These are phyloP conservation scores for Athelia psychrophila DNA, from an alignment of 1,284 basidiomycete genomes.

Conservation along the genomic window DNA sequence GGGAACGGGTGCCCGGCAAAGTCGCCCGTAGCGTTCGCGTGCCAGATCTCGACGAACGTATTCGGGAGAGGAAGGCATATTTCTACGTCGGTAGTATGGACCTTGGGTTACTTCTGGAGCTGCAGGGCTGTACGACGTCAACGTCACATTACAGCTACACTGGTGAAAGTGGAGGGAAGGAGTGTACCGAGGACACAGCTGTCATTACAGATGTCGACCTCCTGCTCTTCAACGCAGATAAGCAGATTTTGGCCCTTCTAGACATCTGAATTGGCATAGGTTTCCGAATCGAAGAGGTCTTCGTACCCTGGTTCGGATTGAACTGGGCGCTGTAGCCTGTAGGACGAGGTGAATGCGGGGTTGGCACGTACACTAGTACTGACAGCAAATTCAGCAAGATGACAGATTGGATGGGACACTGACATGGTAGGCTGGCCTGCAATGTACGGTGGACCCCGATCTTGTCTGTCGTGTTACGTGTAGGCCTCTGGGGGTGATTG, in stretches of 20 bases:
- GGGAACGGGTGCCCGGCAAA: slow-evolving; percentile 50
- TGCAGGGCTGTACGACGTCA: too few relatives aligned
- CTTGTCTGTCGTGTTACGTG: too few relatives aligned
- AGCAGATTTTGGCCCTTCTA: slow-evolving; percentile 27
- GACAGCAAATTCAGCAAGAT: too few relatives aligned
- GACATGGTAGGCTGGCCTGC: slow-evolving; percentile 48
- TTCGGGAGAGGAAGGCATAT: slow-evolving; percentile 68
- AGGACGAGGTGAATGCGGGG: not conserved
- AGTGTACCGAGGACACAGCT: slow-evolving; percentile 37
- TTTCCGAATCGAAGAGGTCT: slow-evolving; percentile 38
- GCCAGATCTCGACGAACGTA: slow-evolving; percentile 74
- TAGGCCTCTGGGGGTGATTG: too few relatives aligned
- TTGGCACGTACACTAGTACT: too few relatives aligned
- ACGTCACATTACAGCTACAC: too few relatives aligned
- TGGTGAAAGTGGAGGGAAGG: too few relatives aligned
- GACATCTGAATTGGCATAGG: slow-evolving; percentile 27
- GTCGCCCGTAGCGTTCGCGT: slow-evolving; percentile 50
- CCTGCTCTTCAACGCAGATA: too few relatives aligned
- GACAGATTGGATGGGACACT: too few relatives aligned
- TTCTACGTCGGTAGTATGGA: slow-evolving; percentile 62
- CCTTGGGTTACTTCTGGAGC: slow-evolving; percentile 49
- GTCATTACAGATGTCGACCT: slow-evolving; percentile 45
- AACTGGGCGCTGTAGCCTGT: slow-evolving; percentile 39
- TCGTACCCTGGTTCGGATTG: slow-evolving; percentile 41
- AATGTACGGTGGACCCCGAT: slow-evolving; percentile 44